These are phyloP conservation scores for Nannizzia gypsea DNA, from an alignment of 2,329 filamentous ascomycete genomes.

Conservation along the genomic window DNA sequence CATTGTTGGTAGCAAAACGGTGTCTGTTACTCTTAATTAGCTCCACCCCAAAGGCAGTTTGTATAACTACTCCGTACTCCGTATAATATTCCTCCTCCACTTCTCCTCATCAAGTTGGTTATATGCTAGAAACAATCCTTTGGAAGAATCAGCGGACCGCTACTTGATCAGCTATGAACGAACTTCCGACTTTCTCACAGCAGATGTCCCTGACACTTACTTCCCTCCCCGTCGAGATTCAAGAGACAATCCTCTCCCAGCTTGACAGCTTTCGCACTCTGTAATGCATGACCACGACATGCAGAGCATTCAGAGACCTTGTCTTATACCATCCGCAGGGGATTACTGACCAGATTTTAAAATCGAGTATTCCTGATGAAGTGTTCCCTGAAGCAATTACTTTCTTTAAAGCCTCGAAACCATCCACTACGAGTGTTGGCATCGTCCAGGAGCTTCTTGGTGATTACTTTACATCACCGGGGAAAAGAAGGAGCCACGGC, in stretches of 20 bases:
- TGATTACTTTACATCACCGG: background rate
- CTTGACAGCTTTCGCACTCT: background rate
- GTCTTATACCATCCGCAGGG: background rate
- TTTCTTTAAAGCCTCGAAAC: background rate
- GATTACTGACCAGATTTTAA: background rate
- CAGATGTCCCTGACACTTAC: background rate
- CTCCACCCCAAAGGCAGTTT: too few relatives aligned
- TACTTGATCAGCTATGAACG: background rate
- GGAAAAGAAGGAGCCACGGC: background rate
- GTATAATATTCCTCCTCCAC: too few relatives aligned
- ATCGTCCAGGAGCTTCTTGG: background rate
- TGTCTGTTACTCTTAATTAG: too few relatives aligned
- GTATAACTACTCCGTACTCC: too few relatives aligned
- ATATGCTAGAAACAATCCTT: background rate
- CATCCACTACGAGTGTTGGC: background rate
- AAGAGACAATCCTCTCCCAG: background rate
- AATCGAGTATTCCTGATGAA: background rate
- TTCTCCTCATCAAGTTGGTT: too few relatives aligned
- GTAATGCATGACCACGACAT: background rate
- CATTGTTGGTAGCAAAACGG: too few relatives aligned
- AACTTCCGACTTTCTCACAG: background rate
- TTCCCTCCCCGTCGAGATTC: background rate
- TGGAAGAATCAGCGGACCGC: background rate
- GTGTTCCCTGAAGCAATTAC: background rate
- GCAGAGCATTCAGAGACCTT: background rate